phyloP scores from a whole-genome alignment of 2,329 filamentous ascomycete genomes.

The Penicillium sp. region DNA sequence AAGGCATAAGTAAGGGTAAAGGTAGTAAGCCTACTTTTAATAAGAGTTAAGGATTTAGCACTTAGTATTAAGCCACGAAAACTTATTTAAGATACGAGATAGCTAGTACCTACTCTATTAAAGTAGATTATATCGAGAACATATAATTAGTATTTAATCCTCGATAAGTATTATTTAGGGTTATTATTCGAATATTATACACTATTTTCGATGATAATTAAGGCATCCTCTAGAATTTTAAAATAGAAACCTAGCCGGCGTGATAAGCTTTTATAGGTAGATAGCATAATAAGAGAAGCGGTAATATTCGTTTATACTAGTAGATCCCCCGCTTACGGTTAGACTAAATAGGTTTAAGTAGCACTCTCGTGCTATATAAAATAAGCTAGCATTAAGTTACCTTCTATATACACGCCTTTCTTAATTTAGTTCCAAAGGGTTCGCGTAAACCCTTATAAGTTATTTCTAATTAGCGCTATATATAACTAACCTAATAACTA shows the following conservation, averaged over 20 bases:
- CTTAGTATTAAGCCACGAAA: neutral
- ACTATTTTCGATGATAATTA: too few species aligned
- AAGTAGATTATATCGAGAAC: neutral
- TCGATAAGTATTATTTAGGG: too few species aligned
- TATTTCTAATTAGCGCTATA: neutral
- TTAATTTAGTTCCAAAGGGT: neutral
- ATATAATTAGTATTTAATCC: neutral
- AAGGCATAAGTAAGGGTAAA: neutral
- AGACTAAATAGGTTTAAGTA: neutral
- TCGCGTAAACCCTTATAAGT: neutral
- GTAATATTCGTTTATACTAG: neutral
- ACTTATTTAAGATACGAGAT: neutral
- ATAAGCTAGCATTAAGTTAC: neutral
- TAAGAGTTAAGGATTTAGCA: neutral
- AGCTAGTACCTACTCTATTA: neutral
- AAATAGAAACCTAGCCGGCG: too few species aligned
- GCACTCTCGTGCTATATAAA: neutral
- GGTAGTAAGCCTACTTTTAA: neutral
- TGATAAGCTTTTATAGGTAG: too few species aligned
- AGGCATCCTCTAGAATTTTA: too few species aligned
- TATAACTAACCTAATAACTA: neutral
- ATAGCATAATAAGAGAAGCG: too few species aligned
- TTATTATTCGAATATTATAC: too few species aligned
- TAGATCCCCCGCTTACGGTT: too few species aligned
- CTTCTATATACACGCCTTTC: neutral